Percentiles rank a stretch among this genome's conserved stretches.
These are phyloP conservation scores for Stagonosporopsis rhizophila DNA, from an alignment of 2,329 filamentous ascomycete genomes.

Conservation along the genomic window DNA sequence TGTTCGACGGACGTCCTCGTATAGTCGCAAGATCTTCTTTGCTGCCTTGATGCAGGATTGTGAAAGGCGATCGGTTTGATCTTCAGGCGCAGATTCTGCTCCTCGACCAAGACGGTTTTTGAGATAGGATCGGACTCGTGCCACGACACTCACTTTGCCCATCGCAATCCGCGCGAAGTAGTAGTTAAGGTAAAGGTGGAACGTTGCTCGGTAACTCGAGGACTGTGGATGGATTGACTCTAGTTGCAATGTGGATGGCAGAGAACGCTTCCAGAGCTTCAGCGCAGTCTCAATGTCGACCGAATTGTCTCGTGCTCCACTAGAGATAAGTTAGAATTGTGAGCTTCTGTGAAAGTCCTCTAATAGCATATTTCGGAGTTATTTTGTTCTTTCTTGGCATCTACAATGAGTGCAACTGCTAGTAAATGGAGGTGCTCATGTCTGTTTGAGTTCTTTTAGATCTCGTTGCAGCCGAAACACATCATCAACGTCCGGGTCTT, in stretches of 20 bases:
- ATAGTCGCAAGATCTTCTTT: slow-evolving; percentile 6
- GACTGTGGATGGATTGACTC: slow-evolving; percentile 3
- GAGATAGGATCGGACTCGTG: neutral
- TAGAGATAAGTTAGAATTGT: neutral
- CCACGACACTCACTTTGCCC: slow-evolving; percentile 5
- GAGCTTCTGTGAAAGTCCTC: too few species aligned
- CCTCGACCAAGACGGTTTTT: neutral
- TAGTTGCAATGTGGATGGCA: neutral
- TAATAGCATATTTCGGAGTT: neutral
- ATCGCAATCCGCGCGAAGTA: slow-evolving; percentile 9
- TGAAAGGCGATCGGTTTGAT: neutral
- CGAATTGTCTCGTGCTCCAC: neutral
- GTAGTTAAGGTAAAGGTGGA: slow-evolving; percentile 10
- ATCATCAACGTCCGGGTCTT: neutral
- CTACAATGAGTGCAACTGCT: too few species aligned
- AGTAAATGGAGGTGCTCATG: too few species aligned
- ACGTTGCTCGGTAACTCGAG: slow-evolving; percentile 10
- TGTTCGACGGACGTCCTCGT: slow-evolving; percentile 13
- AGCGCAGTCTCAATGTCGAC: neutral
- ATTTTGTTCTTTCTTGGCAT: too few species aligned
- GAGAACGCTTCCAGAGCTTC: slow-evolving; percentile 9
- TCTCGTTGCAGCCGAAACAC: neutral
- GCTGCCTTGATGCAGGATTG: slow-evolving; percentile 11
- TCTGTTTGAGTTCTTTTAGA: neutral
- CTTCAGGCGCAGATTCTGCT: neutral